Evolutionary conservation across 2,329 filamentous ascomycete genomes (phyloP), one percentile per base, ranked within the genome.

Genomic region (Trichoderma atrobrunneum): DNA sequence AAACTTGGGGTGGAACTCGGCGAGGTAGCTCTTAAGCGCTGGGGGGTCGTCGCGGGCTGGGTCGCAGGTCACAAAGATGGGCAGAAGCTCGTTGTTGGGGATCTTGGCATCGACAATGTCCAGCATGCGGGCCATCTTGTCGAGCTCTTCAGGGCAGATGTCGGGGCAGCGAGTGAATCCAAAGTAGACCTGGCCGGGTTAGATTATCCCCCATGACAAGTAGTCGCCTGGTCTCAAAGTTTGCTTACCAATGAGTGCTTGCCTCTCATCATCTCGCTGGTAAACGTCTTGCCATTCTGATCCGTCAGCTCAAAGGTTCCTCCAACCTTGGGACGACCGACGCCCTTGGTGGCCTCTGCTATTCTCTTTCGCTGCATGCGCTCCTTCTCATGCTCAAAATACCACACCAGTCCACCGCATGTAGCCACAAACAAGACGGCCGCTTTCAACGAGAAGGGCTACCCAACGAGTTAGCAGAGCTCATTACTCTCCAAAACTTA

Each of bases 161-260:
- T 99, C 96, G 28, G 96, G 96, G 81, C 96, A 99, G 82, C 98
- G 95, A 10, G 94, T 95, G 87, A 99, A 99, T 78, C 96, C 96
- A 81, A 99, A 99, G 85, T 99, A 99, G 48, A 98, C 90, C 93
- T 96, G 54, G 3, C 11, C 43, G 14, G 56, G 70, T 76, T 72
- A 77, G 73, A 39, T 18, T 57, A 26, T n/a, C 36, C 7, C 8
- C 5, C 14, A 48, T n/a, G 26, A 26, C 54, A 64, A 57, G 7
- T 51, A 10, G 3, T 30, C 48, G 11, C 5, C 14, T 8, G 57
- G 36, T n/a, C 30, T 30, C 14, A 12, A 28, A 60, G 16, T 11
- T 7, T 68, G 85, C 89, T 70, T 82, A 93, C 92, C 83, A 97
- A 82, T 70, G 89, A 88, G 84, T 97, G 96, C 82, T 92, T 93